Evolutionary conservation across 208 protist species (phyloP).

Genomic region (Porcisia hertigi): DNA sequence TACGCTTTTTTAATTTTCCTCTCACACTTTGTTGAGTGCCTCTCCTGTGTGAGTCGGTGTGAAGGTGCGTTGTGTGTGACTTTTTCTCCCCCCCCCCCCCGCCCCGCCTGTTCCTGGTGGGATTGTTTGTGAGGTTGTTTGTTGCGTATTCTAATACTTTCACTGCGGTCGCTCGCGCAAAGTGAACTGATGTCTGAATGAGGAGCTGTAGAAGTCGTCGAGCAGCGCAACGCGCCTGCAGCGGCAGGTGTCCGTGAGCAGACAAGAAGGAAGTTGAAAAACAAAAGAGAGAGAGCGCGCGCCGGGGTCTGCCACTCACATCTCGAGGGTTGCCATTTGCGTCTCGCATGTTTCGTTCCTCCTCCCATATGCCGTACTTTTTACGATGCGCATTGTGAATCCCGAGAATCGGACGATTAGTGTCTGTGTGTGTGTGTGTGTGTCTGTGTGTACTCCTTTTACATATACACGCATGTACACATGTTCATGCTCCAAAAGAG

Average conservation of each 20-base stretch:
- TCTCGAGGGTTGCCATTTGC: not conserved
- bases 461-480: not conserved
- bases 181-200: not conserved
- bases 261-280: not conserved
- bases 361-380: not conserved
- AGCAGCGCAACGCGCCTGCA: not conserved
- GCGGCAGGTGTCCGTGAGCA: not conserved
- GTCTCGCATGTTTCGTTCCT: not conserved
- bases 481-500: not conserved
- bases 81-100: not conserved
- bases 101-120: not conserved
- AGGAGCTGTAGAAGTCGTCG: not conserved
- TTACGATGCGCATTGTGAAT: not conserved
- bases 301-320: not conserved
- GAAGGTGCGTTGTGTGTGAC: not conserved
- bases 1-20: not conserved
- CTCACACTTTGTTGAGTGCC: not conserved
- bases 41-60: not conserved
- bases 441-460: not conserved
- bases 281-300: not conserved
- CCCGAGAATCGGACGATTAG: not conserved
- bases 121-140: too few species aligned
- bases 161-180: too few species aligned
- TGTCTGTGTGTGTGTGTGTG: not conserved
- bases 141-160: too few species aligned